Conservation (phyloP, 1,139 yeast genomes). For the Candida sp. region DNA sequence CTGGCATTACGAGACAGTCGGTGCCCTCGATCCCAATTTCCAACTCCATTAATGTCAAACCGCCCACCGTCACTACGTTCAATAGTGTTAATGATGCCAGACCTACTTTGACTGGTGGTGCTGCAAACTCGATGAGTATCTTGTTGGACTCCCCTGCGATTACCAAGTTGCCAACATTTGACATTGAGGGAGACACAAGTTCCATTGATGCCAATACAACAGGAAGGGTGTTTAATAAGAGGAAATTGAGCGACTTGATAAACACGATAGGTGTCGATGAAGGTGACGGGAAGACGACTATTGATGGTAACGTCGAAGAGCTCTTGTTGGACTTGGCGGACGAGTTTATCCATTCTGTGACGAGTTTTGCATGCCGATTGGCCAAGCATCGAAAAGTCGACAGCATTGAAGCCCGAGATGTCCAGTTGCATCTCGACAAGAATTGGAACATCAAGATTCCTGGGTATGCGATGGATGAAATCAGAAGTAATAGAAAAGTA, state of each 20-base stretch:
- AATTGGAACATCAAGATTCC: slow-evolving; percentile 98
- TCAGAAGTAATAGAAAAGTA: slow-evolving; percentile 82
- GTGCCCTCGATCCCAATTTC: slow-evolving; percentile 81
- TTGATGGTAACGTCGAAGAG: slow-evolving; percentile 97
- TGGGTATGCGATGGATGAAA: slow-evolving; percentile 94
- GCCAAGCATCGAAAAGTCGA: slow-evolving; percentile 97
- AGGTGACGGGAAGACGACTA: slow-evolving; percentile 86
- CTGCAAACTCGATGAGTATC: slow-evolving; percentile 66
- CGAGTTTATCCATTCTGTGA: slow-evolving; percentile 91
- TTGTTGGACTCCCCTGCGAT: slow-evolving; percentile 75
- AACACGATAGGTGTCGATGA: slow-evolving; percentile 83
- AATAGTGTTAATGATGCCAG: slow-evolving; percentile 56
- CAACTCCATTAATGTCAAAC: slow-evolving; percentile 63
- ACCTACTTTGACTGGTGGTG: slow-evolving; percentile 89
- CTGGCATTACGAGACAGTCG: slow-evolving; percentile 63
- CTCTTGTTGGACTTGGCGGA: slow-evolving; percentile 91
- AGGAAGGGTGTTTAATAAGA: slow-evolving; percentile 81
- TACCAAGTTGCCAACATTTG: slow-evolving; percentile 79
- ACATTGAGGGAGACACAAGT: slow-evolving; percentile 38
- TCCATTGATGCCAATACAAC: slow-evolving; percentile 41
- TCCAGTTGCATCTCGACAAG: slow-evolving; percentile 90
- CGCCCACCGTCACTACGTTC: slow-evolving; percentile 64
- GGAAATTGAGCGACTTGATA: slow-evolving; percentile 87
- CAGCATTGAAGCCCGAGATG: slow-evolving; percentile 83
- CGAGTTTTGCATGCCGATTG: slow-evolving; percentile 91